Percentiles rank a stretch among this genome's conserved stretches.
These are phyloP conservation scores for Apiospora saccharicola DNA, from an alignment of 2,329 filamentous ascomycete species.

Conservation along the genomic window DNA sequence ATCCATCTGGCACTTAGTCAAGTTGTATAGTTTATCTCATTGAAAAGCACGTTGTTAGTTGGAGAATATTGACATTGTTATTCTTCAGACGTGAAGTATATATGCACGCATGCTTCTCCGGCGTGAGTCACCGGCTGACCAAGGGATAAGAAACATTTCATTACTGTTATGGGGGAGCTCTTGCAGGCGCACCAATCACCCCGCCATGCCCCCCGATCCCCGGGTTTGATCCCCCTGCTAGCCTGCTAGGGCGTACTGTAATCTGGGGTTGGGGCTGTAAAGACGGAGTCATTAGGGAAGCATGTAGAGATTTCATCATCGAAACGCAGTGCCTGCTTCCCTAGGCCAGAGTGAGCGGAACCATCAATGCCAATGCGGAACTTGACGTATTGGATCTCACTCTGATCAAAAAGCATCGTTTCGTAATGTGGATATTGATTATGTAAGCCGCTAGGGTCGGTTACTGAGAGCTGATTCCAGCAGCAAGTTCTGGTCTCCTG, in stretches of 20 bases:
- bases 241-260: neutral
- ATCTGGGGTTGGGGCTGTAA: neutral
- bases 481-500: no score
- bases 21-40: neutral
- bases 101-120: neutral
- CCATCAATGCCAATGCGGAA: no score
- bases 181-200: constrained; percentile 6
- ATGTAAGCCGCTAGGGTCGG: no score
- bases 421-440: no score
- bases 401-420: no score
- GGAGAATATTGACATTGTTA: accelerated
- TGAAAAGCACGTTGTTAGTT: neutral
- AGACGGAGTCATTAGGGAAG: neutral
- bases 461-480: no score
- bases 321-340: no score
- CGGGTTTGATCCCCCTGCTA: neutral
- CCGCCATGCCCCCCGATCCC: neutral
- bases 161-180: neutral
- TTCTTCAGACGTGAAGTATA: neutral
- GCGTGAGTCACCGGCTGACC: neutral
- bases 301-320: neutral
- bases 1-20: neutral
- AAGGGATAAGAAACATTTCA: neutral
- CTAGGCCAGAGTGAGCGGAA: no score
- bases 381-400: no score